Conservation (phyloP, 768 basidiomycete species). For the Serendipita sp. region DNA sequence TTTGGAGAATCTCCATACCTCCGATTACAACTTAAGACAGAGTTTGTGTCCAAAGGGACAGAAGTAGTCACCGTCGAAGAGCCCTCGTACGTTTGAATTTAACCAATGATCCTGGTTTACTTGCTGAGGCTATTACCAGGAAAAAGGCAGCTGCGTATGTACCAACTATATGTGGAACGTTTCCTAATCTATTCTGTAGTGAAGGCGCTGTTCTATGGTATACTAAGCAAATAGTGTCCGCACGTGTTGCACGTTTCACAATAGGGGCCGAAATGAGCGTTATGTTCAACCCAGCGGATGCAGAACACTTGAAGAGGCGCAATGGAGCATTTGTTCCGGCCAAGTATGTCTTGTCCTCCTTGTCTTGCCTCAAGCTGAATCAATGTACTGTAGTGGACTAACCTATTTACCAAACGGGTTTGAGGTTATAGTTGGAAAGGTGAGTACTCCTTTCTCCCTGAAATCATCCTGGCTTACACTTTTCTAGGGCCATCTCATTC, state of each 20-base stretch:
- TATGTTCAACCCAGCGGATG: background rate
- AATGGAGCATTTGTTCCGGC: background rate
- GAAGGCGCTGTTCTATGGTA: constrained; percentile 1
- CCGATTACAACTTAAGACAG: background rate
- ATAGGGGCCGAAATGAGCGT: background rate
- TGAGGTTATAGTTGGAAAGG: background rate
- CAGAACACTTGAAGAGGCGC: background rate
- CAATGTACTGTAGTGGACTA: too few relatives aligned
- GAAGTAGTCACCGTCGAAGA: background rate
- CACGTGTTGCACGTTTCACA: background rate
- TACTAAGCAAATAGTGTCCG: constrained; percentile 1
- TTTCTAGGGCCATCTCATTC: background rate
- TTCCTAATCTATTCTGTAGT: background rate
- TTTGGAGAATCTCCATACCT: constrained; percentile 1
- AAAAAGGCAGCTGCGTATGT: background rate
- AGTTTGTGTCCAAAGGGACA: background rate
- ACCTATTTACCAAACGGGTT: background rate
- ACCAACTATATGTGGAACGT: background rate
- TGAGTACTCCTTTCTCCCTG: background rate
- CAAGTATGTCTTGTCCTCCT: background rate
- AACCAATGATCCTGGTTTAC: background rate
- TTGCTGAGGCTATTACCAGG: background rate
- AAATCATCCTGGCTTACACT: background rate
- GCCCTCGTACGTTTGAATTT: background rate
- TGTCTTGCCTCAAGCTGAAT: too few relatives aligned